Base-by-base conservation (phyloP, 768 basidiomycete species). In the Boletellus sp. region DNA sequence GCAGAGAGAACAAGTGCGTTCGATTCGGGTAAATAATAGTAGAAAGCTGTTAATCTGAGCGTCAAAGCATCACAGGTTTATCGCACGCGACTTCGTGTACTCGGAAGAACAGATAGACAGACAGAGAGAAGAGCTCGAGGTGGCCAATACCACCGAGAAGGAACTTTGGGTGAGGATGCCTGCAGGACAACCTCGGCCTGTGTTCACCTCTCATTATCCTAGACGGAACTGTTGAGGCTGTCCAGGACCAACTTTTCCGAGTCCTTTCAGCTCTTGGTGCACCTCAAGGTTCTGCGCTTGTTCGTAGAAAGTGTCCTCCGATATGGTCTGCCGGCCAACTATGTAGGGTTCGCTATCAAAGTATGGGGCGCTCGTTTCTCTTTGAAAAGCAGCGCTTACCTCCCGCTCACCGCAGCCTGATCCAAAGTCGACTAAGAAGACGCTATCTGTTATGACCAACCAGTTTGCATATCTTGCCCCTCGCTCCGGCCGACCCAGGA, bases 181-280 rank as follows among this genome's bases (percentile, higher is more conserved):
- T 15, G 11, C 24, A 17, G 33, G 32, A 8, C 6, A 6, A 23
- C 20, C 10, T 31, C 20, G 23, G 9, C 34, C 34, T 16, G 3
- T 28, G 28, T 48, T 54, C 46, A 55, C 28, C 11, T 50, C 13
- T 47, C 32, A 16, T 38, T 22, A 20, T 24, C 17, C 45, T 58
- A 98, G 94, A 90, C 92, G 23, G 95, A 99, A 58, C 79, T 99
- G 0, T 74, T 99, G 22, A 81, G 90, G 59, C 68, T 98, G 33
- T 85, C 94, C 33, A 79, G 96, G 47, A 96, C 91, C 45, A 97
- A 95, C 70, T 99, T 98, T 68, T 94, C 94, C 1, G 96, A 99
- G 72, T 85, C 94, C 6, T 93, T 94, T 72, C 91, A 98, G 66
- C 76, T 95, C 45, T 77, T 97, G 17, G 90, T 94, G 0, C 96